A percentile compares a stretch with the other conserved stretches of the same genome.
These are phyloP conservation scores for Clavariopsis aquatica DNA, from an alignment of 495 filamentous ascomycete species.

Conservation along the genomic window DNA sequence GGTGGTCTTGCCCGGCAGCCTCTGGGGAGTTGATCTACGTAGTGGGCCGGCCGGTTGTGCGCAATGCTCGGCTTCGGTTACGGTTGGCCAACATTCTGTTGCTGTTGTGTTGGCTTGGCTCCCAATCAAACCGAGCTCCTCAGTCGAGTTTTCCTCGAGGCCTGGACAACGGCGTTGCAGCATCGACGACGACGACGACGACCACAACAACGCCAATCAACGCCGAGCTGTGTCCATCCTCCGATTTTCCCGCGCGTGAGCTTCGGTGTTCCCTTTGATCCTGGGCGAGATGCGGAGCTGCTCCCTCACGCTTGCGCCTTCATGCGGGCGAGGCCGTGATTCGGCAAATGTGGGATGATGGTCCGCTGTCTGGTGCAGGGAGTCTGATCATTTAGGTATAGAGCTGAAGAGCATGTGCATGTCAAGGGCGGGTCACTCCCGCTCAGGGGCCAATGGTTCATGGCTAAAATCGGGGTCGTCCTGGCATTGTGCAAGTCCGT, in stretches of 20 bases:
- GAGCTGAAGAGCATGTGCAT: constrained; percentile 3
- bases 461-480: constrained; percentile 14
- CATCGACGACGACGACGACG: no score
- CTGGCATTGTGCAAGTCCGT: background rate
- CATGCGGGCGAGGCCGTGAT: background rate
- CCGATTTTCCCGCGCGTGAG: background rate
- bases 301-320: background rate
- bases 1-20: background rate
- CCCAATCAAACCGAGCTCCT: background rate
- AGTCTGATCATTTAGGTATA: constrained; percentile 8
- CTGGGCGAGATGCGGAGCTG: background rate
- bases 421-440: constrained; percentile 9
- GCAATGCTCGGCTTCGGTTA: constrained; percentile 13
- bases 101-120: constrained; percentile 10
- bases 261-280: background rate
- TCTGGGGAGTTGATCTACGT: background rate
- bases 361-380: constrained; percentile 4
- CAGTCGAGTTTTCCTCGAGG: background rate
- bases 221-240: background rate
- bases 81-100: constrained; percentile 3
- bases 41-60: constrained; percentile 4
- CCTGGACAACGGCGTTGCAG: no score
- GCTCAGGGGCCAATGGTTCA: constrained; percentile 25
- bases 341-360: background rate
- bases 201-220: background rate